These are phyloP conservation scores for Ramaria rubella DNA, from an alignment of 768 basidiomycete genomes.

Conservation along the genomic window DNA sequence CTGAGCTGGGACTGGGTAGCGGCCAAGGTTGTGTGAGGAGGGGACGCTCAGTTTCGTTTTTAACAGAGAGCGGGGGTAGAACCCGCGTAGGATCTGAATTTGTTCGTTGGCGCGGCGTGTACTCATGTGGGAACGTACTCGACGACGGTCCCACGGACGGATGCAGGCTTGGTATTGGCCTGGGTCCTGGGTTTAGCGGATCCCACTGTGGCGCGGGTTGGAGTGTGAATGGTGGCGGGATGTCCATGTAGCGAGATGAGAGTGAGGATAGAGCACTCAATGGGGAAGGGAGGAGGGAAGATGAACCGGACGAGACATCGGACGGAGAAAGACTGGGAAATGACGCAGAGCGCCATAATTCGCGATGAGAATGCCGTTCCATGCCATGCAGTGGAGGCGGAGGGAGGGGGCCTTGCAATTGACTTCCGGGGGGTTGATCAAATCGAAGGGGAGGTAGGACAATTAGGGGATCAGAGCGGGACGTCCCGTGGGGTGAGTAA, in stretches of 20 bases:
- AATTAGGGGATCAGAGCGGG: background rate
- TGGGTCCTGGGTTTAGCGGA: slow-evolving; percentile 13
- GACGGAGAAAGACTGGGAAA: background rate
- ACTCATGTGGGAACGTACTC: slow-evolving; percentile 12
- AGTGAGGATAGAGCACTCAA: background rate
- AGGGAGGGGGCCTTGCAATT: background rate
- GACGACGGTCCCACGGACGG: background rate
- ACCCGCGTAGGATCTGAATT: slow-evolving; percentile 11
- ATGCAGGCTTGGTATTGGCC: background rate
- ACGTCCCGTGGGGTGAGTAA: background rate
- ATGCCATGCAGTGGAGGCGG: background rate
- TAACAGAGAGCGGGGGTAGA: background rate
- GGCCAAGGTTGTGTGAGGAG: slow-evolving; percentile 5
- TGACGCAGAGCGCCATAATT: background rate
- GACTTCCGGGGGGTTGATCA: background rate
- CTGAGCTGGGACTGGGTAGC: background rate
- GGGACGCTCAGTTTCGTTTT: background rate
- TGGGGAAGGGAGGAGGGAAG: background rate
- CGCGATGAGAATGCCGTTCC: background rate
- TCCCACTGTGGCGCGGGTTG: slow-evolving; percentile 68
- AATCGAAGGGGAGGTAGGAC: slow-evolving; percentile 2
- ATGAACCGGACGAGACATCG: background rate
- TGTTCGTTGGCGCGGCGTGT: slow-evolving; percentile 15
- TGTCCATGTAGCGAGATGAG: slow-evolving; percentile 5
- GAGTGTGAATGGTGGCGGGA: slow-evolving; percentile 56